Base-by-base conservation (phyloP, 2,329 filamentous ascomycete genomes). In the Penicillium sp. region DNA sequence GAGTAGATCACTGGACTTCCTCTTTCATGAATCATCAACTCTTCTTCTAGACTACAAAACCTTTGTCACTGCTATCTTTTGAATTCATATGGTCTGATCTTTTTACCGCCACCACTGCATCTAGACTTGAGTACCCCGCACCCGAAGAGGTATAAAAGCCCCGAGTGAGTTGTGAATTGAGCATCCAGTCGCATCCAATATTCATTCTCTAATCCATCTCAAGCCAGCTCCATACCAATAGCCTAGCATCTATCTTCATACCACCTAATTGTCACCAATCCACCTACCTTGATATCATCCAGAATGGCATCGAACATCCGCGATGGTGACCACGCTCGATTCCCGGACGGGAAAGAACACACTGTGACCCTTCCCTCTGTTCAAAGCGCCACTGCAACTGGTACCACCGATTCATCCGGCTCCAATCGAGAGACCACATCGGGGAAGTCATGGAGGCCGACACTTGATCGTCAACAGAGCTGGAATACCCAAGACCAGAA, bases 401-500 rank as follows among this genome's bases (percentile, higher is more conserved):
- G 36, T 31, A 12, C 18, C 12, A n/a, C 40, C 5, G 36, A 34
- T 2, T 38, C 34, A 31, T 31, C 43, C 1, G 16, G 16, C 31
- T 12, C 19, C 13, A 43, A 18, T 5, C 33, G 19, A 22, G 40
- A 50, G 11, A 25, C 22, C 12, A 35, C 4, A 18, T 37, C 46
- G 8, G 39, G 52, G 30, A 52, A 66, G 46, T 41, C 47, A 2
- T 70, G 68, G 66, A 60, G 59, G 36, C 68, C 69, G 3, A 55
- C 31, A 35, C 39, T 63, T 34, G 57, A 60, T 35, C 65, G 64
- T 14, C 57, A 57, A 13, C 67, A 67, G 46, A 71, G 66, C 50
- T 72, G 68, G 68, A 69, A 60, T 46, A 53, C 61, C 37, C 57
- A 72, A 55, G 83, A 87, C 67, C 76, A 81, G 41, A 83, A 86